Evolutionary conservation across 1,139 yeast species (phyloP).

Genomic region (Protomyces inundatus): DNA sequence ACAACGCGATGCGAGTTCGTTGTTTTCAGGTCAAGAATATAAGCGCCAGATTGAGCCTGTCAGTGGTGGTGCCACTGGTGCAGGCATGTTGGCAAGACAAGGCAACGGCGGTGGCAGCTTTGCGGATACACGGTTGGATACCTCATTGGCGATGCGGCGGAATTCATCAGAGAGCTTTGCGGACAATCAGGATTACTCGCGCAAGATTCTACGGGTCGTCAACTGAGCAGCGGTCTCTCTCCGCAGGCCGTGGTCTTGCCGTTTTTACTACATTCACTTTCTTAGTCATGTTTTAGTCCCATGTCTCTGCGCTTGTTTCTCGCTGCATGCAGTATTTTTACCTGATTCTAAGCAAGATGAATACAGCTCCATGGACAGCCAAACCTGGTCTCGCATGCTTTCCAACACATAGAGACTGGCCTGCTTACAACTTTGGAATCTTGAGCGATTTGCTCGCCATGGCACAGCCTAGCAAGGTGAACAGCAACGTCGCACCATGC

Average conservation of each 20-base stretch:
- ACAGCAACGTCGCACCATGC: conserved; percentile 63
- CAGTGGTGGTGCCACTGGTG: background rate
- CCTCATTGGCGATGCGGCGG: conserved; percentile 65
- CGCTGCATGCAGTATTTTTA: no score
- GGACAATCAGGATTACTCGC: conserved; percentile 69
- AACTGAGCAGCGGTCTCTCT: background rate
- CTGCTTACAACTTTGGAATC: conserved; percentile 57
- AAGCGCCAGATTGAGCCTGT: conserved; percentile 23
- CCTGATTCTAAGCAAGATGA: no score
- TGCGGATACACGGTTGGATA: conserved; percentile 64
- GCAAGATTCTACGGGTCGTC: conserved; percentile 60
- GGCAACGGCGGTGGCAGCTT: conserved; percentile 3
- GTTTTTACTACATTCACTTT: background rate
- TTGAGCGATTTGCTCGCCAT: conserved; percentile 86
- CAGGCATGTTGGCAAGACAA: background rate
- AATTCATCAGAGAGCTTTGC: conserved; percentile 70
- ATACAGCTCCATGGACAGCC: no score
- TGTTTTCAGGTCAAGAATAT: conserved; percentile 11
- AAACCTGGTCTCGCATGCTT: no score
- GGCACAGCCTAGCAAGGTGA: conserved; percentile 77
- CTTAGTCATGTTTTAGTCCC: background rate
- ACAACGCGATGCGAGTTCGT: conserved; percentile 30
- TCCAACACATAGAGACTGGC: no score
- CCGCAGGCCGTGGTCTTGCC: background rate
- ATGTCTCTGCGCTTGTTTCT: background rate